phyloP scores from a whole-genome alignment of 2,329 filamentous ascomycete species.

The Pseudogymnoascus sp. region DNA sequence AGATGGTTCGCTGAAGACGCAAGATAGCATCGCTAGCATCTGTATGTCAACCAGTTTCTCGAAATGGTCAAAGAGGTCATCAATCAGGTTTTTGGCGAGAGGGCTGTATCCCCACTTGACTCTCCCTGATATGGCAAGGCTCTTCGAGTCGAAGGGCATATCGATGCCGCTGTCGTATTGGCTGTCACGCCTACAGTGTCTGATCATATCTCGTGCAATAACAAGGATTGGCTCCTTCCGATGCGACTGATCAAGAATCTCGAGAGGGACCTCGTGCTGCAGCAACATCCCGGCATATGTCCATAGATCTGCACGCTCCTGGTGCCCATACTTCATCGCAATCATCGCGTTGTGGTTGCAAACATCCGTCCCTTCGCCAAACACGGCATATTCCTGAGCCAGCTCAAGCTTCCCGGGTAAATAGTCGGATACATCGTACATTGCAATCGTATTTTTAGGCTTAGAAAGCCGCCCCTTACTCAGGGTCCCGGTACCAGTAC shows the following conservation, averaged over 20 bases:
- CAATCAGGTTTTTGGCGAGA: slow-evolving; percentile 53
- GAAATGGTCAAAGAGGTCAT: slow-evolving; percentile 56
- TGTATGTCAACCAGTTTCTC: slow-evolving; percentile 57
- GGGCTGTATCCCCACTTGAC: slow-evolving; percentile 65
- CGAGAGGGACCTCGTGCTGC: slow-evolving; percentile 66
- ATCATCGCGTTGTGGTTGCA: slow-evolving; percentile 78
- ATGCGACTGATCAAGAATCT: slow-evolving; percentile 50
- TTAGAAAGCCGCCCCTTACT: slow-evolving; percentile 27
- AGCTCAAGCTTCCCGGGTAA: slow-evolving; percentile 74
- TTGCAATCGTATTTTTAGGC: slow-evolving; percentile 62
- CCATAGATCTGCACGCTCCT: slow-evolving; percentile 77
- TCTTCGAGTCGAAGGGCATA: slow-evolving; percentile 34
- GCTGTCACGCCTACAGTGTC: slow-evolving; percentile 30
- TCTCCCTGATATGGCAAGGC: slow-evolving; percentile 42
- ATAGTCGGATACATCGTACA: slow-evolving; percentile 62
- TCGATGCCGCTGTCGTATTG: slow-evolving; percentile 43
- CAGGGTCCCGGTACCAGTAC: slow-evolving; percentile 34
- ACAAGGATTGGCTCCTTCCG: slow-evolving; percentile 51
- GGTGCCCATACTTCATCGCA: slow-evolving; percentile 61
- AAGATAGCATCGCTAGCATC: slow-evolving; percentile 66
- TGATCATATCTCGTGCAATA: slow-evolving; percentile 58
- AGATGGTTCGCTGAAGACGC: slow-evolving; percentile 57
- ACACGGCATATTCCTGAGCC: slow-evolving; percentile 73
- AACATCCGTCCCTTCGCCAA: slow-evolving; percentile 72
- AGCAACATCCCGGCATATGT: slow-evolving; percentile 70